Evolutionary conservation across 2,329 filamentous ascomycete genomes (phyloP), one percentile per base, ranked within the genome.

Genomic region (Juglanconis oblonga): DNA sequence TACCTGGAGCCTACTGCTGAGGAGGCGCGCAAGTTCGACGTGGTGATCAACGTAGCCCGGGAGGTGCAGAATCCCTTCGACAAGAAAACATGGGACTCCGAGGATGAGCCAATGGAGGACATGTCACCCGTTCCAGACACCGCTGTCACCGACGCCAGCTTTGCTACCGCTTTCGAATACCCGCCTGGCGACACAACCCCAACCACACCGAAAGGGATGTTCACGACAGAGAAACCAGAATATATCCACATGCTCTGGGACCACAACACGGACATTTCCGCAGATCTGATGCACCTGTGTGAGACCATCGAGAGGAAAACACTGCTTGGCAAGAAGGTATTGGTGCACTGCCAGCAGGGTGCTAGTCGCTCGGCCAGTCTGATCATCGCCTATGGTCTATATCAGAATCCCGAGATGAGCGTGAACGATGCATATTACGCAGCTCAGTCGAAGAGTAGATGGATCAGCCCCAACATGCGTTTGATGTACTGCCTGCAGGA

Each of bases 391-490:
- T 96, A 94, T 64, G 91, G 90, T 48, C 77, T 96, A 60, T 95
- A 90, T 73, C 88, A 88, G 70, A 89, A 91, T 62, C 90, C 90
- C 1, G 82, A 86, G 5, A 76, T 92, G 67, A 91, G 83, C 66
- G 90, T 94, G 56, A 92, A 94, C 69, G 90, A 94, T 71, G 90
- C 91, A 2, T 95, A 95, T 70, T 87, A 92, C 70, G 83, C 87
- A 3, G 90, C 91, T 3, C 92, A 96, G 74, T 82, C 85, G 57
- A 89, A 89, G 75, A 95, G 91, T 73, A 86, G 83, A 69, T 96
- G 91, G 91, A 94, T 96, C 67, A 92, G 91, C 61, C 91, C 91
- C 0, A 96, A 96, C 73, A 96, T 96, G 91, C 91, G 91, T 66
- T 80, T 96, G 66, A 92, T 96, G 81, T 95, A 95, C 80, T 92